Evolutionary conservation across 1,284 basidiomycete species (phyloP), one percentile per base, ranked within the genome.

Genomic region (Trichosporon asahii): DNA sequence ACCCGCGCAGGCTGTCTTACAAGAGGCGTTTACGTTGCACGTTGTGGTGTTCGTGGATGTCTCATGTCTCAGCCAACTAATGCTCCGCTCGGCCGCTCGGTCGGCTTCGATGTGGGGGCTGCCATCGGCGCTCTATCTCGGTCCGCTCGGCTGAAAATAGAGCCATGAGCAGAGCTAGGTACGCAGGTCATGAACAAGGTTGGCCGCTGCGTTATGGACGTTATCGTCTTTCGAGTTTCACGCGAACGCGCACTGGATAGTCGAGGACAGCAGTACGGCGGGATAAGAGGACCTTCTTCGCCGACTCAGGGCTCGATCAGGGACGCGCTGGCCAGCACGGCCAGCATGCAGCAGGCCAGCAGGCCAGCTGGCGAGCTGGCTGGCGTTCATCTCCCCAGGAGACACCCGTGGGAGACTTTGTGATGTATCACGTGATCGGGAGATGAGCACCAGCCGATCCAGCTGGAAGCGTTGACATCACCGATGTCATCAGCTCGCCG

Each of bases 391-490:
- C n/a, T n/a, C n/a, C n/a, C n/a, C n/a, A n/a, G n/a, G 12, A 2
- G n/a, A 9, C 44, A 8, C 35, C 27, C 57, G 57, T 60, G 57
- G 57, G 57, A 60, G 57, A 23, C 14, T 27, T 0, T 9, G 23
- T 21, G 27, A 25, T 14, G 12, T 12, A 18, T 33, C 57, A 31
- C 57, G 27, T 61, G 27, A 61, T 18, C 5, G 8, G 27, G 1
- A 31, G 18, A 53, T 53, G 49, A 23, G 5, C 21, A 21, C 49
- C 49, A 25, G 49, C 21, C n/a, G n/a, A n/a, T n/a, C n/a, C n/a
- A n/a, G n/a, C n/a, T n/a, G n/a, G n/a, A n/a, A n/a, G 23, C 49
- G 49, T 53, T 53, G 49, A 53, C 49, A 53, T 53, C 49, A 53
- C 49, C 49, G 49, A 25, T 23, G 49, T 49, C 40, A 5, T 18